phyloP scores from a whole-genome alignment of 257 asterid species.

The Ajuga chamaepitys region DNA sequence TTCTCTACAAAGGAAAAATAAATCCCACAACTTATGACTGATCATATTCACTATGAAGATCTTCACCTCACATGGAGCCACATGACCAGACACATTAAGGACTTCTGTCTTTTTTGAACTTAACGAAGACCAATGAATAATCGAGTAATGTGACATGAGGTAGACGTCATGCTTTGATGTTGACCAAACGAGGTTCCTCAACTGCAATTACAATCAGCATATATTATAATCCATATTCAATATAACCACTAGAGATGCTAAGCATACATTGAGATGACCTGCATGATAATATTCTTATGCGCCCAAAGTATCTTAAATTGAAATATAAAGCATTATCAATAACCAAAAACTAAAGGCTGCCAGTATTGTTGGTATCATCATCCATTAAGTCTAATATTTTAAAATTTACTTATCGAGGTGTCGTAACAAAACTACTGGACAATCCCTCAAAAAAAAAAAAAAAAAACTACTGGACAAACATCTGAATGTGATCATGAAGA shows the following conservation, averaged over 20 bases:
- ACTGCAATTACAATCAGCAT: slow-evolving; percentile 26
- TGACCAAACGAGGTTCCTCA: slow-evolving; percentile 61
- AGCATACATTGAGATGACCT: not conserved
- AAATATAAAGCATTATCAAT: not conserved
- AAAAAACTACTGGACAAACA: not conserved
- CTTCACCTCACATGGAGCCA: slow-evolving; percentile 50
- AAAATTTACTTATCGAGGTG: not conserved
- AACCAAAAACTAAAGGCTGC: not conserved
- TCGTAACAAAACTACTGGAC: not conserved
- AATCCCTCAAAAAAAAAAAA: too few species aligned
- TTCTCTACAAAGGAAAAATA: not conserved
- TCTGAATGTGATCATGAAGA: not conserved
- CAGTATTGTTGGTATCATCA: not conserved
- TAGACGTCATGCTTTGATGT: slow-evolving; percentile 66
- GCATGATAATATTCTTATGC: not conserved
- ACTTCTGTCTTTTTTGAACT: slow-evolving; percentile 50
- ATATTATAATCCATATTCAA: not conserved
- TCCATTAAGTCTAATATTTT: not conserved
- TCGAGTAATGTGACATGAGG: slow-evolving; percentile 55
- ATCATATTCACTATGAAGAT: slow-evolving; percentile 1
- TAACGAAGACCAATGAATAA: slow-evolving; percentile 55
- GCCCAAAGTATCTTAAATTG: not conserved
- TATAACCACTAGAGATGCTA: not conserved
- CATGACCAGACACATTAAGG: slow-evolving; percentile 56
- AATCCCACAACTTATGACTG: not conserved